Conservation (phyloP, 2,329 filamentous ascomycete genomes). For the Paramyrothecium roridum region DNA sequence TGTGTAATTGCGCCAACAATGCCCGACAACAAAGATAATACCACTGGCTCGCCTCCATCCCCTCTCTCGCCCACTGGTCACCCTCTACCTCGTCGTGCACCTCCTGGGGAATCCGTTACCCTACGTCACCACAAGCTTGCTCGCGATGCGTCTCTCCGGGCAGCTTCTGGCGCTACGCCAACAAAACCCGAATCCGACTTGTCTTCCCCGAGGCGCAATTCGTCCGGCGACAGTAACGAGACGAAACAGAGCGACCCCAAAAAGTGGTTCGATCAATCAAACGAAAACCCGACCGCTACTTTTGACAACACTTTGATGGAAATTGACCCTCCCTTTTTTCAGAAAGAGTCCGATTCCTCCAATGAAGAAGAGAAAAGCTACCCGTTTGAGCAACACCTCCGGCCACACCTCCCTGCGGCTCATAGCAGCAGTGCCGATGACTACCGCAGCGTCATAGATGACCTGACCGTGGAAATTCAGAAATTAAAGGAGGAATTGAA, state of each 20-base stretch:
- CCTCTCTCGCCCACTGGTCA: slow-evolving; percentile 29
- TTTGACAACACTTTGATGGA: slow-evolving; percentile 46
- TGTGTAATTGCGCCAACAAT: slow-evolving; percentile 16
- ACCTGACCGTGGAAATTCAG: slow-evolving; percentile 81
- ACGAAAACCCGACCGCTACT: slow-evolving; percentile 42
- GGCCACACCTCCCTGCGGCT: slow-evolving; percentile 26
- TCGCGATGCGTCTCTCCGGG: slow-evolving; percentile 34
- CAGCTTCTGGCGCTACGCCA: slow-evolving; percentile 18
- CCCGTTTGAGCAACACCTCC: slow-evolving; percentile 16
- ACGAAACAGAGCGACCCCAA: slow-evolving; percentile 48
- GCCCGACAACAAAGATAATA: slow-evolving; percentile 18
- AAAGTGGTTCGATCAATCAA: slow-evolving; percentile 53
- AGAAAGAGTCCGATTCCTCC: slow-evolving; percentile 50
- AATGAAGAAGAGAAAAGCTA: slow-evolving; percentile 41
- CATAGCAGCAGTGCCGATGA: slow-evolving; percentile 67
- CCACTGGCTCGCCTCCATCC: slow-evolving; percentile 16
- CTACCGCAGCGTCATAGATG: slow-evolving; percentile 80
- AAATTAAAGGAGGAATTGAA: slow-evolving; percentile 70
- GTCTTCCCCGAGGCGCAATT: slow-evolving; percentile 31
- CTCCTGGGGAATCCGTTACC: slow-evolving; percentile 44
- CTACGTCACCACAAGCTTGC: slow-evolving; percentile 42
- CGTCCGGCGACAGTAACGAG: slow-evolving; percentile 46
- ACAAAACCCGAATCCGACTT: slow-evolving; percentile 11
- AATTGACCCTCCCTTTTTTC: slow-evolving; percentile 55
- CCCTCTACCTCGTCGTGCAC: slow-evolving; percentile 39